Conservation (phyloP, 164 flowering plant genomes). For the Aristolochia californica region DNA sequence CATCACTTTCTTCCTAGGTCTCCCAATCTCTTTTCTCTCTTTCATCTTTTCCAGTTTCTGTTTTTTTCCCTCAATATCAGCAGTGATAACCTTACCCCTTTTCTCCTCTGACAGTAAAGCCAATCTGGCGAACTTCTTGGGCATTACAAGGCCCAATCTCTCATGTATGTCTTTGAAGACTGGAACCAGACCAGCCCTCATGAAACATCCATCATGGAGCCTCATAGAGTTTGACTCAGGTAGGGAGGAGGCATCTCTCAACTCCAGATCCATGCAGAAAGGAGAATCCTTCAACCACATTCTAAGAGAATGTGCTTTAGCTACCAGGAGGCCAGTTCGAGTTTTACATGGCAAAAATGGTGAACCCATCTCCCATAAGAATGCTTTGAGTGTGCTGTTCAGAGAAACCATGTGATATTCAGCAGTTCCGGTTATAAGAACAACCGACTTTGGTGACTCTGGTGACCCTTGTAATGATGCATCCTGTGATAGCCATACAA, state of each 20-base stretch:
- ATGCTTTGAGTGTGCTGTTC: slow-evolving; percentile 67
- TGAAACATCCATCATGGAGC: slow-evolving; percentile 73
- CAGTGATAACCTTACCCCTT: slow-evolving; percentile 60
- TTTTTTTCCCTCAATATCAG: slow-evolving; percentile 66
- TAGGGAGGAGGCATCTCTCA: slow-evolving; percentile 62
- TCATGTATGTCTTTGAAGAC: slow-evolving; percentile 70
- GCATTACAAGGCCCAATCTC: slow-evolving; percentile 63
- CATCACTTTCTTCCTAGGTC: slow-evolving; percentile 18
- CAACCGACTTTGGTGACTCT: slow-evolving; percentile 87
- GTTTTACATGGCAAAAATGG: slow-evolving; percentile 90
- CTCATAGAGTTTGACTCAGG: slow-evolving; percentile 80
- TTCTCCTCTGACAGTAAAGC: slow-evolving; percentile 68
- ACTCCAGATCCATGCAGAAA: slow-evolving; percentile 88
- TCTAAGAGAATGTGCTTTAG: slow-evolving; percentile 83
- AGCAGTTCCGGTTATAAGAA: slow-evolving; percentile 77
- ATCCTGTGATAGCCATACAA: slow-evolving; percentile 39
- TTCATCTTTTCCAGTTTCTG: slow-evolving; percentile 62
- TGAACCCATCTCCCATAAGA: slow-evolving; percentile 98
- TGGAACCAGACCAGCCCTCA: slow-evolving; percentile 85
- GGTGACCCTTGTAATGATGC: slow-evolving; percentile 88
- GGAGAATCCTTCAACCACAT: slow-evolving; percentile 99
- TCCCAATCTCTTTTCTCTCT: slow-evolving; percentile 16
- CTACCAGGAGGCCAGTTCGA: slow-evolving; percentile 68
- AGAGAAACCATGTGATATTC: slow-evolving; percentile 83
- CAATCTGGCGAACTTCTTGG: slow-evolving; percentile 80